Evolutionary conservation across 805 yeast genomes (phyloP).

Genomic region (Metahyphopichia silvanorum): DNA sequence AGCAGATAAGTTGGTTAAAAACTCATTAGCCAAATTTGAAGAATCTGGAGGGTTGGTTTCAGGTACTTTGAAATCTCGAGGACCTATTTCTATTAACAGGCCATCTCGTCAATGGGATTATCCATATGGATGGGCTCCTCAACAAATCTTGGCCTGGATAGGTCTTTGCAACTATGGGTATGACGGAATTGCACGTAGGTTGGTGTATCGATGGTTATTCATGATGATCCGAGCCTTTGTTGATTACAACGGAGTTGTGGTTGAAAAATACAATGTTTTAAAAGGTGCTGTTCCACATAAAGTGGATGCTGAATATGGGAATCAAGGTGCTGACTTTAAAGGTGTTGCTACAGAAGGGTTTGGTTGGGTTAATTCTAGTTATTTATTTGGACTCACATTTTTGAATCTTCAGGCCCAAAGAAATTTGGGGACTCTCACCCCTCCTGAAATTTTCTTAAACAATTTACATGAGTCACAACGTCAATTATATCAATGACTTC

Average conservation of each 20-base stretch:
- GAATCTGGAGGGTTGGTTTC: conserved; percentile 86
- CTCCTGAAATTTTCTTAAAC: conserved; percentile 61
- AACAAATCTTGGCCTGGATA: conserved; percentile 91
- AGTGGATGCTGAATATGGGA: conserved; percentile 95
- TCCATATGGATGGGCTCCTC: conserved; percentile 99
- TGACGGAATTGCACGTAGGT: conserved; percentile 57
- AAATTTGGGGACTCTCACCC: conserved; percentile 75
- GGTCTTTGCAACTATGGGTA: conserved; percentile 77
- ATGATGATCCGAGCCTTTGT: conserved; percentile 88
- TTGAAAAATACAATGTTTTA: conserved; percentile 91
- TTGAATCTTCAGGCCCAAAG: conserved; percentile 65
- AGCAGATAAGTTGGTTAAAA: conserved; percentile 57
- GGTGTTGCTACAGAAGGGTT: conserved; percentile 96
- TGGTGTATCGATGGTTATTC: conserved; percentile 85
- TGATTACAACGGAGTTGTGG: conserved; percentile 90
- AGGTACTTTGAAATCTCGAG: conserved; percentile 74
- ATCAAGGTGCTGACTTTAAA: conserved; percentile 88
- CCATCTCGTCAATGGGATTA: conserved; percentile 98
- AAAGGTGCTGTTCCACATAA: conserved; percentile 80
- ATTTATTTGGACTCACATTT: conserved; percentile 65
- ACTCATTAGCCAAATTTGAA: conserved; percentile 69
- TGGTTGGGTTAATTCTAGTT: conserved; percentile 97
- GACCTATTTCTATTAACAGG: conserved; percentile 61
- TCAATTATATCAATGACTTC: conserved; percentile 10
- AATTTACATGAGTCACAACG: conserved; percentile 44